Evolutionary conservation across 495 filamentous ascomycete genomes (phyloP).

Genomic region (Penicillium egyptiacum): DNA sequence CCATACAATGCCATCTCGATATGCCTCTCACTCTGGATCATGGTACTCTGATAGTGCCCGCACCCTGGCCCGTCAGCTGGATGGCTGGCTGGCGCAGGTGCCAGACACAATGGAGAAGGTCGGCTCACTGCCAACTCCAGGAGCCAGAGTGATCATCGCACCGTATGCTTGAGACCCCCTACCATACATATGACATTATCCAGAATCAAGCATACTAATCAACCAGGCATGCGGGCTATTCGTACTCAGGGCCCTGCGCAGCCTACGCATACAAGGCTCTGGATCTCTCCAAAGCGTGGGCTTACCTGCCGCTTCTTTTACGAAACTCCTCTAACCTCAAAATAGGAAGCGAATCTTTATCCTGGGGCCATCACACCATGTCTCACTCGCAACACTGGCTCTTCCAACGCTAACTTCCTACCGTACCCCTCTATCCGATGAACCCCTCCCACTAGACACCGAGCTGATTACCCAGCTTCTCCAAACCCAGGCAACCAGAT

Average conservation of each 20-base stretch:
- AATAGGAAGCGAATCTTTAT: slow-evolving; percentile 85
- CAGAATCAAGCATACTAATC: slow-evolving; percentile 16
- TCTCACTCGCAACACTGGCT: slow-evolving; percentile 74
- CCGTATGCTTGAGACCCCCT: slow-evolving; percentile 64
- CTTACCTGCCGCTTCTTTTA: slow-evolving; percentile 1
- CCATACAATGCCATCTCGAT: slow-evolving; percentile 57
- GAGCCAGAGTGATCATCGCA: slow-evolving; percentile 88
- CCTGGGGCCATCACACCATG: slow-evolving; percentile 89
- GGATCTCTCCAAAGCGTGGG: slow-evolving; percentile 77
- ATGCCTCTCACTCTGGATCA: slow-evolving; percentile 70
- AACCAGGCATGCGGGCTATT: slow-evolving; percentile 87
- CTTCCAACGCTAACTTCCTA: slow-evolving; percentile 75
- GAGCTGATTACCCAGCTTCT: slow-evolving; percentile 63
- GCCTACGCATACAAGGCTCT: slow-evolving; percentile 93
- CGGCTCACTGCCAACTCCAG: slow-evolving; percentile 63
- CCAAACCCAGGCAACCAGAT: slow-evolving; percentile 41
- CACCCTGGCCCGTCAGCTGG: slow-evolving; percentile 68
- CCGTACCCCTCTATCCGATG: slow-evolving; percentile 79
- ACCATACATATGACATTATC: background rate
- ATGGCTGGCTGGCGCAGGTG: slow-evolving; percentile 75
- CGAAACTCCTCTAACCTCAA: slow-evolving; percentile 8
- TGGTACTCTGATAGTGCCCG: slow-evolving; percentile 74
- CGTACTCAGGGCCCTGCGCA: slow-evolving; percentile 90
- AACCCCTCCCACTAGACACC: slow-evolving; percentile 70
- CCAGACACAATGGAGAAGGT: slow-evolving; percentile 58